Evolutionary conservation across 768 basidiomycete genomes (phyloP).

Genomic region (Lyophyllum shimeji): DNA sequence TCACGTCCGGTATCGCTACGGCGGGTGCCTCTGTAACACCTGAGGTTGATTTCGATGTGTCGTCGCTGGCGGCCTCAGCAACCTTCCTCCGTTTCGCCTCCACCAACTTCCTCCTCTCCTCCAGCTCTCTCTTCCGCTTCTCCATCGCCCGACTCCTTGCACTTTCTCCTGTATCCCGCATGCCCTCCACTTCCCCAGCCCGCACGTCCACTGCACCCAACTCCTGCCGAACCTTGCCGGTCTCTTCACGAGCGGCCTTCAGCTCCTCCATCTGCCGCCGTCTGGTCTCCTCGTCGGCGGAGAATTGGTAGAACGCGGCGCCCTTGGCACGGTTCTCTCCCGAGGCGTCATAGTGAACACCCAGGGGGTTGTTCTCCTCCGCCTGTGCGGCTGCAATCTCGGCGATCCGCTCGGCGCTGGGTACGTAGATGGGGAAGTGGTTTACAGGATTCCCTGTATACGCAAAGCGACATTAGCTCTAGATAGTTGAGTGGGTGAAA

Average conservation of each 20-base stretch:
- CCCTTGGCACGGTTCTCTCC: slow-evolving; percentile 85
- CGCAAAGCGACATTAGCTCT: slow-evolving; percentile 1
- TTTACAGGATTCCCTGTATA: slow-evolving; percentile 72
- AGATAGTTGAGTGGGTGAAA: neutral
- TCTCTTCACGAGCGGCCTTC: slow-evolving; percentile 65
- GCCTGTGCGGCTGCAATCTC: slow-evolving; percentile 69
- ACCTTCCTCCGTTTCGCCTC: slow-evolving; percentile 69
- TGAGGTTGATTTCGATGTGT: slow-evolving; percentile 6
- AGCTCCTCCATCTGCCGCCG: slow-evolving; percentile 83
- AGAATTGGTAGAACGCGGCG: slow-evolving; percentile 92
- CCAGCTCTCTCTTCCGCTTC: slow-evolving; percentile 73
- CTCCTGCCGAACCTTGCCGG: slow-evolving; percentile 60
- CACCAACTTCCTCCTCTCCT: slow-evolving; percentile 60
- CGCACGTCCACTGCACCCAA: slow-evolving; percentile 57
- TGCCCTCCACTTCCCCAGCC: slow-evolving; percentile 79
- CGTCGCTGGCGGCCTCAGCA: slow-evolving; percentile 10
- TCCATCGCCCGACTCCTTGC: slow-evolving; percentile 57
- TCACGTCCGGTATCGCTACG: neutral
- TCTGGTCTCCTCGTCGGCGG: slow-evolving; percentile 78
- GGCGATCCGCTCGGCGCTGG: slow-evolving; percentile 75
- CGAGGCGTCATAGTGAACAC: slow-evolving; percentile 79
- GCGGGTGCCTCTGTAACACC: slow-evolving; percentile 1
- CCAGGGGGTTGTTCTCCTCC: slow-evolving; percentile 71
- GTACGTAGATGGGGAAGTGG: slow-evolving; percentile 88
- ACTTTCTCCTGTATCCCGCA: slow-evolving; percentile 42